A percentile compares a stretch with the other conserved stretches of the same genome.
These are phyloP conservation scores for Lithohypha guttulata DNA, from an alignment of 2,329 filamentous ascomycete genomes.

Conservation along the genomic window DNA sequence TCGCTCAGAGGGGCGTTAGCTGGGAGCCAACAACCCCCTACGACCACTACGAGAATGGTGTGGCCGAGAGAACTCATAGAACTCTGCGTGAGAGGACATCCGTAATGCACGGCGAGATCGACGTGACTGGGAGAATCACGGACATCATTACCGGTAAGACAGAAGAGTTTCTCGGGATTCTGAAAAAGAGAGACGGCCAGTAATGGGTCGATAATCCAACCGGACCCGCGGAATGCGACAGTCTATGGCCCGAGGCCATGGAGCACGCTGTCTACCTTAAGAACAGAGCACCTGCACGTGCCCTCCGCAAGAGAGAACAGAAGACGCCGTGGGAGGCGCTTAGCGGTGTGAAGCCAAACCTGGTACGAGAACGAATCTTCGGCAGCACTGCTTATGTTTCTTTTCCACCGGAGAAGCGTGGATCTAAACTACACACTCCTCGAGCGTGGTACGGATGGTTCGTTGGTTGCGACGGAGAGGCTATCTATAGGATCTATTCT, in stretches of 20 bases:
- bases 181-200: too few species aligned
- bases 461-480: background rate
- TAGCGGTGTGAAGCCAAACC: background rate
- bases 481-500: conserved; percentile 1
- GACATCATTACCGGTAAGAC: conserved; percentile 1
- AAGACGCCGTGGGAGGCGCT: conserved; percentile 9
- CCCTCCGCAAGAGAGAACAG: conserved; percentile 6
- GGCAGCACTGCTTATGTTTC: conserved; percentile 2
- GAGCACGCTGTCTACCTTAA: conserved; percentile 10
- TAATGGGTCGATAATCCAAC: too few species aligned
- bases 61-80: conserved; percentile 8
- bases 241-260: conserved; percentile 5
- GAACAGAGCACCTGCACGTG: conserved; percentile 8
- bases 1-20: background rate
- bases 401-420: background rate
- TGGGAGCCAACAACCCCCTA: conserved; percentile 5
- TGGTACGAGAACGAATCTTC: background rate
- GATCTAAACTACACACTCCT: background rate
- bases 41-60: conserved; percentile 10
- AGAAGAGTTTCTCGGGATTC: background rate
- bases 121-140: background rate
- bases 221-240: too few species aligned
- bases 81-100: conserved; percentile 8
- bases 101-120: conserved; percentile 6
- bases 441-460: conserved; percentile 2